Evolutionary conservation across 2,329 filamentous ascomycete genomes (phyloP).

Genomic region (Aspergillus novofumigatus): DNA sequence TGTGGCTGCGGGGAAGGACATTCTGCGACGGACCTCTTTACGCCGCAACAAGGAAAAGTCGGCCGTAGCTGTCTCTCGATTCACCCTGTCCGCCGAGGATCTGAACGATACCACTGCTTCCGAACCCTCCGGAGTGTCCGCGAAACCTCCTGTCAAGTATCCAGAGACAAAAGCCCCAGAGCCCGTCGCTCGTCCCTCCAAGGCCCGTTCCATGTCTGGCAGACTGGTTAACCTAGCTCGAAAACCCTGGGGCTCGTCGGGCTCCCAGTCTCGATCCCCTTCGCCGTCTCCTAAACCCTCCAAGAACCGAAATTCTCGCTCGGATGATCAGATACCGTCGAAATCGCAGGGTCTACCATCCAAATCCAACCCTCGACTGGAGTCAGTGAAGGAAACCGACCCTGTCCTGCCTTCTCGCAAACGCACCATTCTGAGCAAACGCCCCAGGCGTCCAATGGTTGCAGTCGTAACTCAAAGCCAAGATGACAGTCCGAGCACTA

Average conservation of each 20-base stretch:
- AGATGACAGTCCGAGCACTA: constrained; percentile 31
- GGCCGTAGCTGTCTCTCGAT: constrained; percentile 30
- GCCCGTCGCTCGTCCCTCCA: constrained; percentile 34
- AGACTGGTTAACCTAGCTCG: constrained; percentile 49
- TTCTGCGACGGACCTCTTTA: constrained; percentile 39
- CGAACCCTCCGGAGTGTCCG: constrained; percentile 15
- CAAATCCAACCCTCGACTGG: constrained; percentile 15
- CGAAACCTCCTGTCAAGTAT: not conserved
- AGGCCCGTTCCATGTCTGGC: constrained; percentile 47
- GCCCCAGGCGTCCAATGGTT: constrained; percentile 38
- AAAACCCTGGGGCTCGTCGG: constrained; percentile 45
- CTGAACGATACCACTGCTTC: constrained; percentile 22
- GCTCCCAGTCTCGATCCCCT: constrained; percentile 43
- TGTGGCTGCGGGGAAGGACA: constrained; percentile 38
- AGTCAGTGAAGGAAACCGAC: constrained; percentile 15
- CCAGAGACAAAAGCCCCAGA: constrained; percentile 14
- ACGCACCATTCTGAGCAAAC: constrained; percentile 33
- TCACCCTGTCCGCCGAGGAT: constrained; percentile 37
- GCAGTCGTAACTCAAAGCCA: constrained; percentile 34
- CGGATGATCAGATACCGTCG: constrained; percentile 28
- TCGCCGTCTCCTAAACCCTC: constrained; percentile 39
- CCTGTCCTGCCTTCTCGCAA: constrained; percentile 21
- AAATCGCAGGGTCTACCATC: constrained; percentile 14
- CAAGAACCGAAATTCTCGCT: constrained; percentile 18
- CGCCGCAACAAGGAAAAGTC: constrained; percentile 30